A percentile compares a stretch with the other conserved stretches of the same genome.
Evolutionary conservation across 2,329 filamentous ascomycete genomes (phyloP).

Genomic region (Scedosporium dehoogii): DNA sequence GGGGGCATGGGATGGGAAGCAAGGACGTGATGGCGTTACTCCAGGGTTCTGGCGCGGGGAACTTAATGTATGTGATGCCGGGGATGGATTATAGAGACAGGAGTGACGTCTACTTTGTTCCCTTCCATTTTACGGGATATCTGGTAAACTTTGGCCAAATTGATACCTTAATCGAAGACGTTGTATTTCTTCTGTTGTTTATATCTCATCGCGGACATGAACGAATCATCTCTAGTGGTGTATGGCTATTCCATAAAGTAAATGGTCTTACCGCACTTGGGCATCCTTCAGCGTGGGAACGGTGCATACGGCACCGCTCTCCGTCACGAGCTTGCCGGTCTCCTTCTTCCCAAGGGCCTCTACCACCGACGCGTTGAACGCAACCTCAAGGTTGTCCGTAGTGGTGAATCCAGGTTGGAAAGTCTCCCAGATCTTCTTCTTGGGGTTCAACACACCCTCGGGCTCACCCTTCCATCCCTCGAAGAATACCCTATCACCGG

Average conservation of each 20-base stretch:
- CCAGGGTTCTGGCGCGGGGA: no score
- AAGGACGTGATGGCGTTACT: no score
- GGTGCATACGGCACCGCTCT: conserved; percentile 69
- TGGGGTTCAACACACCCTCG: conserved; percentile 89
- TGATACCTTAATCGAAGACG: no score
- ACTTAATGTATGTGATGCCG: no score
- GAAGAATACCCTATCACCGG: conserved; percentile 84
- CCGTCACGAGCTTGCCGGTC: conserved; percentile 60
- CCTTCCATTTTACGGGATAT: no score
- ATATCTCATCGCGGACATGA: not conserved
- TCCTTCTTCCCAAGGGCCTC: conserved; percentile 66
- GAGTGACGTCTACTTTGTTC: no score
- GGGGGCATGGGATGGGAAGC: no score
- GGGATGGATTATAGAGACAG: no score
- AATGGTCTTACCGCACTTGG: conserved; percentile 58
- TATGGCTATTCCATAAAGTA: not conserved
- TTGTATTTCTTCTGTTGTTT: no score
- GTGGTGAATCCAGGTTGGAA: conserved; percentile 96
- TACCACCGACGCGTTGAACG: conserved; percentile 71
- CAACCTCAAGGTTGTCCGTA: conserved; percentile 69
- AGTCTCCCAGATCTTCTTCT: conserved; percentile 99
- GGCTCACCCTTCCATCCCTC: conserved; percentile 92
- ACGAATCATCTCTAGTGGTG: not conserved
- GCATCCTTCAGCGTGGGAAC: conserved; percentile 74
- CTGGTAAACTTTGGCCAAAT: no score